Evolutionary conservation across 2,329 filamentous ascomycete genomes (phyloP).

Genomic region (Fusarium clavum): DNA sequence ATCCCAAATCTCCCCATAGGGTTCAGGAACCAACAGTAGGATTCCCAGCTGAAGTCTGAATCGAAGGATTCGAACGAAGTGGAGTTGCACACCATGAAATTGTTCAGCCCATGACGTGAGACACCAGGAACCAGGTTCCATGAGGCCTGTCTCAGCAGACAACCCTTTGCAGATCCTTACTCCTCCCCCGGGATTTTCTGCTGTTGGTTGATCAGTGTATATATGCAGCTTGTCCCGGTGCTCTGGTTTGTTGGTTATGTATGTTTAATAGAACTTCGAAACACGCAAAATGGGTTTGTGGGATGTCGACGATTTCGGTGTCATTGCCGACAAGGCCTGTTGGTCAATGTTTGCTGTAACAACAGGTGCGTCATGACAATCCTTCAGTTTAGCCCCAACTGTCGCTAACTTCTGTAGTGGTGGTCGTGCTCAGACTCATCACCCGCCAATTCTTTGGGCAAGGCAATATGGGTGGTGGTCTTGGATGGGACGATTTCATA

Average conservation of each 20-base stretch:
- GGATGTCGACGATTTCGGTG: conserved; percentile 37
- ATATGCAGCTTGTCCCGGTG: not conserved
- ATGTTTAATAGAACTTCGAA: not conserved
- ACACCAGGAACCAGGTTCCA: conserved; percentile 1
- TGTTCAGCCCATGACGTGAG: not conserved
- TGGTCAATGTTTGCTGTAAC: conserved; percentile 45
- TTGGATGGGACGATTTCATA: conserved; percentile 44
- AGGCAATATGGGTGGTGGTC: conserved; percentile 34
- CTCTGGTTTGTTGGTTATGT: not conserved
- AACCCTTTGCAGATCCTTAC: not conserved
- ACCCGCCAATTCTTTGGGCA: conserved; percentile 35
- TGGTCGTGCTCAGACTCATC: conserved; percentile 38
- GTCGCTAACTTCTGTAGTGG: conserved; percentile 13
- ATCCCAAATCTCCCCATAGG: not conserved
- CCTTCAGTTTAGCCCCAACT: not conserved
- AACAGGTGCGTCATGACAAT: not conserved
- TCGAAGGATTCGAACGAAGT: not conserved
- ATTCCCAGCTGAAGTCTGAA: not conserved
- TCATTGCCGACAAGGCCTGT: conserved; percentile 42
- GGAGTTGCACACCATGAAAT: not conserved
- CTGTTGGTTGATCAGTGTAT: not conserved
- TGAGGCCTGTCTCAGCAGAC: too few species aligned
- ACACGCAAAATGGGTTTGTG: conserved; percentile 33
- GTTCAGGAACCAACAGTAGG: not conserved
- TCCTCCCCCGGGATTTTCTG: not conserved